Evolutionary conservation across 192 early-diverging fungal species (phyloP).

Genomic region (Rhizoclosmatium sp.): DNA sequence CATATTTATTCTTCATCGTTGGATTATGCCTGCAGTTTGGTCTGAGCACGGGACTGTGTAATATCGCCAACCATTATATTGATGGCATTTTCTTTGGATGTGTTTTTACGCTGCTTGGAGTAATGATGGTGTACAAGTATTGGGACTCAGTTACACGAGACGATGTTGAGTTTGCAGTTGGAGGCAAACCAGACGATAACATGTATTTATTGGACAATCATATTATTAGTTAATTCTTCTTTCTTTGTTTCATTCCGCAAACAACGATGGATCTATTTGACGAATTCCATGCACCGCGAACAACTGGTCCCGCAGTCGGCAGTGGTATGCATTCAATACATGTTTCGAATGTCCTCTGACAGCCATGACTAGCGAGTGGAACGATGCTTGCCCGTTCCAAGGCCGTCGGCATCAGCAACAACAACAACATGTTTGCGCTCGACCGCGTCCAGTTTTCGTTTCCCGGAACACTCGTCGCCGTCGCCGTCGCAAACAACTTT

Average conservation of each 20-base stretch:
- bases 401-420: background rate
- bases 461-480: constrained; percentile 73
- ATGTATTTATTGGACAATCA: no score
- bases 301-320: background rate
- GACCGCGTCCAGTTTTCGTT: constrained; percentile 91
- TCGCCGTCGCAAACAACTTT: constrained; percentile 85
- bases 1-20: constrained; percentile 76
- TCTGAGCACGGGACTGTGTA: constrained; percentile 78
- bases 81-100: constrained; percentile 92
- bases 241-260: background rate
- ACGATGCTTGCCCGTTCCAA: background rate
- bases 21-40: constrained; percentile 83
- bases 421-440: constrained; percentile 68
- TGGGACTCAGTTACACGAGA: constrained; percentile 92
- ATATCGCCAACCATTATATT: constrained; percentile 83
- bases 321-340: background rate
- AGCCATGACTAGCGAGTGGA: background rate
- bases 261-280: constrained; percentile 3
- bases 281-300: background rate
- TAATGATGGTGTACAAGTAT: constrained; percentile 98
- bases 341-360: background rate
- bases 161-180: constrained; percentile 84
- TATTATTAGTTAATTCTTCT: no score
- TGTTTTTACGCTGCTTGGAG: constrained; percentile 79
- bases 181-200: constrained; percentile 66